Evolutionary conservation across 1,284 basidiomycete genomes (phyloP).

Genomic region (Anthracocystis walkeri): DNA sequence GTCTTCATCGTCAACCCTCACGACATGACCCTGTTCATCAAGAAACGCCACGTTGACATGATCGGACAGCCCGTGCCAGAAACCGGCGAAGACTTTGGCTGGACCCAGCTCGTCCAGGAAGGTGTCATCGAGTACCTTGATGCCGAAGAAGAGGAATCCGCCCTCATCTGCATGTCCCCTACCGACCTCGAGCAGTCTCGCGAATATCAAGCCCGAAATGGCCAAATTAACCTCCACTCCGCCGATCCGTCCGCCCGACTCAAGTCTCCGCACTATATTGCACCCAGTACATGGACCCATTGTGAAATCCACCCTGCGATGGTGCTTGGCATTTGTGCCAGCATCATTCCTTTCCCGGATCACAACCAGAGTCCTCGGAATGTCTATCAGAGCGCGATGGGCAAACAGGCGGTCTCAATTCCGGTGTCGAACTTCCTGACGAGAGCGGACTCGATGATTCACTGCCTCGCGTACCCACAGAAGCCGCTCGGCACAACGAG

Average conservation of each 20-base stretch:
- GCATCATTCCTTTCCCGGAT: slow-evolving; percentile 99
- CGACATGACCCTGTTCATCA: slow-evolving; percentile 78
- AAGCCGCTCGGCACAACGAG: slow-evolving; percentile 97
- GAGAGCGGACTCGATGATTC: slow-evolving; percentile 76
- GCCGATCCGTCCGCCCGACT: slow-evolving; percentile 88
- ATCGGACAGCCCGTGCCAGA: slow-evolving; percentile 71
- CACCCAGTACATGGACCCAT: slow-evolving; percentile 83
- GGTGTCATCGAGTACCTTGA: slow-evolving; percentile 95
- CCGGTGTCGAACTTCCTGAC: slow-evolving; percentile 97
- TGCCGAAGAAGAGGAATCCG: slow-evolving; percentile 98
- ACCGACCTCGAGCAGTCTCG: slow-evolving; percentile 85
- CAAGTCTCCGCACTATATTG: slow-evolving; percentile 70
- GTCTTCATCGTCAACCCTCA: slow-evolving; percentile 92
- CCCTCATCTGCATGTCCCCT: slow-evolving; percentile 98
- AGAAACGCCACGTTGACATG: slow-evolving; percentile 86
- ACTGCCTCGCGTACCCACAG: slow-evolving; percentile 98
- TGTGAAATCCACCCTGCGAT: slow-evolving; percentile 99
- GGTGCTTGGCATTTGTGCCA: slow-evolving; percentile 98
- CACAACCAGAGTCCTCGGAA: slow-evolving; percentile 99
- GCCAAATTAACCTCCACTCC: slow-evolving; percentile 75
- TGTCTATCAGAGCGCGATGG: slow-evolving; percentile 92
- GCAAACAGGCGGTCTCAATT: slow-evolving; percentile 91
- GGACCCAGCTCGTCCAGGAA: slow-evolving; percentile 85
- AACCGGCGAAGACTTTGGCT: slow-evolving; percentile 74
- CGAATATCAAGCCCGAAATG: slow-evolving; percentile 71